Evolutionary conservation across 2,329 filamentous ascomycete genomes (phyloP).

Genomic region (Apiospora rasikravindrae): DNA sequence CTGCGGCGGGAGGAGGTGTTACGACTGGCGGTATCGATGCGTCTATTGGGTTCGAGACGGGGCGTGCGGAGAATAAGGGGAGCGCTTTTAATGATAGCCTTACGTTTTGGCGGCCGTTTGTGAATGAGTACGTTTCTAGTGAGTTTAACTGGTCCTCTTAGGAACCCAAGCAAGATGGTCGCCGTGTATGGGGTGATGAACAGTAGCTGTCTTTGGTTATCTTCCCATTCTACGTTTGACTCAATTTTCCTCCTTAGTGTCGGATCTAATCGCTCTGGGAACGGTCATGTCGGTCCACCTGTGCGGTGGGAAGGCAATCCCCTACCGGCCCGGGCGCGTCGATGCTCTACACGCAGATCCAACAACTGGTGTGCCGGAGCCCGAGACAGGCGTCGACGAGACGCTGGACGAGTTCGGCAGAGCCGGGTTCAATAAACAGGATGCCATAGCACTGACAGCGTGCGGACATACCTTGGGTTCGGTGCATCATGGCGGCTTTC

Average conservation of each 20-base stretch:
- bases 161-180: too few relatives aligned
- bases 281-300: constrained; percentile 38
- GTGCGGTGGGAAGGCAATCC: constrained; percentile 35
- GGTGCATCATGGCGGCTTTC: constrained; percentile 36
- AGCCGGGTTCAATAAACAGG: constrained; percentile 33
- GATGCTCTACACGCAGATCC: constrained; percentile 35
- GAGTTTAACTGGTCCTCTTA: constrained; percentile 16
- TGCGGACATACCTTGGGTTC: constrained; percentile 38
- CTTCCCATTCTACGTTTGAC: background rate
- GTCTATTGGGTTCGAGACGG: constrained; percentile 30
- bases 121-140: constrained; percentile 37
- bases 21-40: constrained; percentile 31
- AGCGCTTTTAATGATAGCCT: constrained; percentile 31
- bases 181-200: background rate
- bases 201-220: background rate
- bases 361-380: constrained; percentile 36
- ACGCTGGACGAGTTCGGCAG: constrained; percentile 33
- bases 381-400: constrained; percentile 31
- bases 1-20: constrained; percentile 11
- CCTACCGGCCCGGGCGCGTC: constrained; percentile 34
- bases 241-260: constrained; percentile 28
- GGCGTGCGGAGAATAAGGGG: constrained; percentile 30
- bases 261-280: constrained; percentile 36
- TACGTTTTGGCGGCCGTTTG: constrained; percentile 35
- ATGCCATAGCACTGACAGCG: constrained; percentile 34